Base-by-base conservation (phyloP, 2,329 filamentous ascomycete species). In the Aphanoascus verrucosus region DNA sequence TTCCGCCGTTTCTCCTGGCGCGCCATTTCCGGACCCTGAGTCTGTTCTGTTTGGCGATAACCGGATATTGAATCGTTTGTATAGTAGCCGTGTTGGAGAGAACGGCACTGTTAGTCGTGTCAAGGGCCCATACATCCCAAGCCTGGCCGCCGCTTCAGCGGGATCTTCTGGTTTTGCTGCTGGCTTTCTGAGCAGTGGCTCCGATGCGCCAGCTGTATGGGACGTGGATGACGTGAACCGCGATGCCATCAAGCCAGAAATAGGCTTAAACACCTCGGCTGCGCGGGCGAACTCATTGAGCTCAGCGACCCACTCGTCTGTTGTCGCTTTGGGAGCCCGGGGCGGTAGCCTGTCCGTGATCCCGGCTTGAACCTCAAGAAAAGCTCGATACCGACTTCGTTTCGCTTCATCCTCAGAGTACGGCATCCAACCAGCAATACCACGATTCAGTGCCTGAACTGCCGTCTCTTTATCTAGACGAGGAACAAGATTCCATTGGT, bases 81-180 rank as follows among this genome's bases (percentile, higher is more conserved):
- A 97, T n/a, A 97, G 71, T 40, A 98, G 71, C 52, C 89, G 77
- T 1, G 85, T 84, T 0, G 93, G 93, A 61, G 83, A 84, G 68
- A 95, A 97, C 3, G 83, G 79, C 6, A 80, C 68, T 0, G 77
- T 74, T 19, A 77, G 81, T 57, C 93, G 77, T 2, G 93, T 98
- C 81, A 97, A 79, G 12, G 82, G 78, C 0, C 93, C 93, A 69
- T 90, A 96, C 89, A 97, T 95, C 54, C 88, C 89, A 65, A 96
- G 73, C 63, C 79, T 86, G 6, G 93, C 93, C 1, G 93, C 93
- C 61, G 88, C 84, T 64, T 90, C 85, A 9, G 88, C 88, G 0
- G 90, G 84, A 62, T 95, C 86, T 57, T 82, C 76, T 2, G 77
- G 76, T 61, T 84, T 88, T 20, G 72, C 67, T 7, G 70, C 61